phyloP scores from a whole-genome alignment of 2,329 filamentous ascomycete species.

The Neoarthrinium moseri region DNA sequence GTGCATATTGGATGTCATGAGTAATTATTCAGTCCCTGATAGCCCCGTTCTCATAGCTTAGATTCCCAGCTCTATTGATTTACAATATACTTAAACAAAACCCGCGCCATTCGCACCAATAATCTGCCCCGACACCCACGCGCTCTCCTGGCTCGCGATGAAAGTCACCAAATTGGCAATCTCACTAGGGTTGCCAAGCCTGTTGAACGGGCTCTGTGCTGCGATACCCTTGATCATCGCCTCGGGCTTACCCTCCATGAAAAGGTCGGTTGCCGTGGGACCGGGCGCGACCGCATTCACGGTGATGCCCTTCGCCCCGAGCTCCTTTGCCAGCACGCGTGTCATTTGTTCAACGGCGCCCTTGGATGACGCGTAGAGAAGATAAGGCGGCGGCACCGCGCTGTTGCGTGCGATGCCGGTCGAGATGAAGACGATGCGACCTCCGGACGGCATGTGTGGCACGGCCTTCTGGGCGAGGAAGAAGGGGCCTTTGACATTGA shows the following conservation, averaged over 20 bases:
- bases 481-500: slow-evolving; percentile 59
- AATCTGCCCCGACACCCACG: slow-evolving; percentile 47
- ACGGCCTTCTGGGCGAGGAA: slow-evolving; percentile 53
- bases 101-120: slow-evolving; percentile 42
- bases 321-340: slow-evolving; percentile 53
- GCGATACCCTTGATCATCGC: slow-evolving; percentile 40
- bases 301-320: slow-evolving; percentile 47
- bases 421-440: slow-evolving; percentile 51
- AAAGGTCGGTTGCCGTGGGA: slow-evolving; percentile 55
- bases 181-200: slow-evolving; percentile 48
- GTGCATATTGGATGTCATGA: too few species aligned
- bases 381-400: slow-evolving; percentile 42
- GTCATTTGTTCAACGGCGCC: slow-evolving; percentile 60
- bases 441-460: slow-evolving; percentile 48
- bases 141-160: slow-evolving; percentile 30
- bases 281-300: slow-evolving; percentile 52
- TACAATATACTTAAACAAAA: too few species aligned
- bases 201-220: slow-evolving; percentile 38
- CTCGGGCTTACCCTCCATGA: slow-evolving; percentile 48
- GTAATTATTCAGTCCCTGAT: too few species aligned
- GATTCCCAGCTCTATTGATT: too few species aligned
- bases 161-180: slow-evolving; percentile 46
- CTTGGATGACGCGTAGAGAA: slow-evolving; percentile 55
- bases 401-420: slow-evolving; percentile 29
- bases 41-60: too few species aligned